Conservation (phyloP, 78 protist species). For the Neovahlkampfia damariscottae region DNA sequence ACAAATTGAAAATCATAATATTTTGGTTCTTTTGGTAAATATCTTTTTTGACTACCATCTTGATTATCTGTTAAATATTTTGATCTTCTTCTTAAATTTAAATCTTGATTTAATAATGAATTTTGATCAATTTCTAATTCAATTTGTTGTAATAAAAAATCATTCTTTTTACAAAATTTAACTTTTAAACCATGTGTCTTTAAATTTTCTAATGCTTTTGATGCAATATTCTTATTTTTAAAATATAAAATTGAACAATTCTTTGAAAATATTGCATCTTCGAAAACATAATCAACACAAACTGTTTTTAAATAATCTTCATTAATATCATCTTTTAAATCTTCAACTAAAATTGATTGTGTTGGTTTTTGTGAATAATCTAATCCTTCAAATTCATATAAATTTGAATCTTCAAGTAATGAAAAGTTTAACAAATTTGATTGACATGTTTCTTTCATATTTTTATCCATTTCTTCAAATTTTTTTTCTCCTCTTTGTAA, state of each 20-base stretch:
- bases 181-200: background rate
- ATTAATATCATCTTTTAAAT: background rate
- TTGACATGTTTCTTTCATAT: constrained; percentile 12
- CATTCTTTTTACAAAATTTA: constrained; percentile 16
- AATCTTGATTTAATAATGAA: too few species aligned
- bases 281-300: background rate
- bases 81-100: too few species aligned
- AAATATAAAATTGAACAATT: background rate
- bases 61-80: constrained; percentile 9
- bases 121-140: background rate
- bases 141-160: constrained; percentile 1
- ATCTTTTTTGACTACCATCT: background rate
- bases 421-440: constrained; percentile 25
- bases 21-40: constrained; percentile 11
- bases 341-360: background rate
- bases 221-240: background rate
- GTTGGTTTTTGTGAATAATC: constrained; percentile 33
- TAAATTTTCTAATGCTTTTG: constrained; percentile 1
- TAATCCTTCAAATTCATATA: constrained; percentile 81
- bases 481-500: constrained; percentile 49
- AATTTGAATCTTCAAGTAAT: constrained; percentile 15
- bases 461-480: constrained; percentile 20
- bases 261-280: background rate
- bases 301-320: too few species aligned
- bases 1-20: constrained; percentile 21